phyloP scores from a whole-genome alignment of 2,329 filamentous ascomycete species.

The Pyrenophora graminea region DNA sequence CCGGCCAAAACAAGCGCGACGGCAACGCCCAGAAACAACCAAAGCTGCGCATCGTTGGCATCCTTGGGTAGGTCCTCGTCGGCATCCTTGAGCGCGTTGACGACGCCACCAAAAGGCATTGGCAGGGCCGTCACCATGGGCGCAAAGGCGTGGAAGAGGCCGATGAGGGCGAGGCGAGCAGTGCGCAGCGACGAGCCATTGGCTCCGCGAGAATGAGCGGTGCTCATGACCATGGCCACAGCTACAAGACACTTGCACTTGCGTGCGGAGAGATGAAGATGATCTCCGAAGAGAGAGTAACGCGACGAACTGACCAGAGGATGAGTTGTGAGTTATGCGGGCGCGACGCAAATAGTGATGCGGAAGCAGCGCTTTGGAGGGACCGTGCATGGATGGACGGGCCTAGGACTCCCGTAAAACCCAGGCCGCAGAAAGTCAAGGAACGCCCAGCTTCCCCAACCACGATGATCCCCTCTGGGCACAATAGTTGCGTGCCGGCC shows the following conservation, averaged over 20 bases:
- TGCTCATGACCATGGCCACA: constrained; percentile 39
- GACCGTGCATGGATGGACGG: constrained; percentile 2
- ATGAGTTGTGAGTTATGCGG: background rate
- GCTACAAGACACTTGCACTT: constrained; percentile 19
- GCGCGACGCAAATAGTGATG: constrained; percentile 16
- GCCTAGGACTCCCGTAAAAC: background rate
- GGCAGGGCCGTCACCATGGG: constrained; percentile 43
- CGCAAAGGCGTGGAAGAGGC: constrained; percentile 38
- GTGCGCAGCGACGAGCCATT: constrained; percentile 38
- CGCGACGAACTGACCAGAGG: constrained; percentile 6
- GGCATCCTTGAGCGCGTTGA: constrained; percentile 21
- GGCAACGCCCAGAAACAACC: constrained; percentile 80
- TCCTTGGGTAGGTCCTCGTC: constrained; percentile 41
- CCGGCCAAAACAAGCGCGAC: constrained; percentile 81
- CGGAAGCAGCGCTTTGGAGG: constrained; percentile 9
- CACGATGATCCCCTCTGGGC: background rate
- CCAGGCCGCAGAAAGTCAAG: background rate
- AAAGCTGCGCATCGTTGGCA: constrained; percentile 66
- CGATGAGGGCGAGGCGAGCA: constrained; percentile 33
- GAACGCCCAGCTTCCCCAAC: background rate
- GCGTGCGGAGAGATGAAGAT: constrained; percentile 19
- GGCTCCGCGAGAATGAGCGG: constrained; percentile 26
- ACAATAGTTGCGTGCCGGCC: too few species aligned
- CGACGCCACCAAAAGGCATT: constrained; percentile 29
- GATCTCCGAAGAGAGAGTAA: constrained; percentile 3